Evolutionary conservation across 495 filamentous ascomycete genomes (phyloP).

Genomic region (Penicillium longicatenatum): DNA sequence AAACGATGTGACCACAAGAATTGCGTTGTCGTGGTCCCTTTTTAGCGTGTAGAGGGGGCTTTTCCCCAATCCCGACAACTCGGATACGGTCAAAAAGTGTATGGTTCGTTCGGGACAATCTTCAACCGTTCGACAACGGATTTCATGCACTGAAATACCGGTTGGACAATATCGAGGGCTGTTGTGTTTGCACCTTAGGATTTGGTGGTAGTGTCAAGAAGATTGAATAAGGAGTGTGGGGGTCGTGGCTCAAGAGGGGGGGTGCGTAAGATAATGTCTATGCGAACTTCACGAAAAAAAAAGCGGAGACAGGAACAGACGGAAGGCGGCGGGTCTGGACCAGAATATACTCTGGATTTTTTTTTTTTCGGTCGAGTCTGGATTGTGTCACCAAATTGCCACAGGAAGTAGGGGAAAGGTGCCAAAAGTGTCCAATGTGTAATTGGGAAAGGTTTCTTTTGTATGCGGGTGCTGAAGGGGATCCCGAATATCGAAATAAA

Average conservation of each 20-base stretch:
- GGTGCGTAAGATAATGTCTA: slow-evolving; percentile 9
- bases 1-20: neutral
- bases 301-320: slow-evolving; percentile 12
- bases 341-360: neutral
- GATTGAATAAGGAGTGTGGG: slow-evolving; percentile 6
- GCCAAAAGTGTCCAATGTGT: neutral
- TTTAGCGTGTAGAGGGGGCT: neutral
- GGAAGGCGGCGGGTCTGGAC: slow-evolving; percentile 7
- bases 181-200: neutral
- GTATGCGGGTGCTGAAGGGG: slow-evolving; percentile 16
- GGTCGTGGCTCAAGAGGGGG: neutral
- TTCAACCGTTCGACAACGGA: neutral
- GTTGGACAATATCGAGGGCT: neutral
- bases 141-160: neutral
- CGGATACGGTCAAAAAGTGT: neutral
- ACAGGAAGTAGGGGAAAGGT: neutral
- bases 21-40: slow-evolving; percentile 1
- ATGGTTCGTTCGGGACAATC: slow-evolving; percentile 3
- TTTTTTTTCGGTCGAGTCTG: neutral
- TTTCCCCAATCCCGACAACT: slow-evolving; percentile 1
- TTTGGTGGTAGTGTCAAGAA: neutral
- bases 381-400: neutral
- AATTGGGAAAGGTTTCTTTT: slow-evolving; percentile 11
- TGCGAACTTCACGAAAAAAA: slow-evolving; percentile 9
- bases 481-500: too few species aligned